Base-by-base conservation (phyloP, 2,329 filamentous ascomycete genomes). In the Ploettnerulaceae sp. region DNA sequence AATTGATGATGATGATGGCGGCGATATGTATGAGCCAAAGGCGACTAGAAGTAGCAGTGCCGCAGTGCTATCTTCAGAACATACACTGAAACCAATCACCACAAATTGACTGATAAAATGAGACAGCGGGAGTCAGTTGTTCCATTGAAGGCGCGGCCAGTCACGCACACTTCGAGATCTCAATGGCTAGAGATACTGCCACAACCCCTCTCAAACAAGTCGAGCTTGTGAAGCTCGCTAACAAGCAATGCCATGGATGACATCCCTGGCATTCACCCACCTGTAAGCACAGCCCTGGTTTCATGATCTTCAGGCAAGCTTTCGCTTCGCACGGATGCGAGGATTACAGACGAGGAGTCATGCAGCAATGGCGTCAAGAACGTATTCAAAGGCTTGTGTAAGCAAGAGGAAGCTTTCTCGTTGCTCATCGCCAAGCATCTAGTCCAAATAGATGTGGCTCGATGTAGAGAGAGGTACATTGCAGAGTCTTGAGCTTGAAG, bases 321-420 rank as follows among this genome's bases (percentile, higher is more conserved):
- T 48, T 56, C 50, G 52, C 50, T 49, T 52, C 38, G 48, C 52
- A 56, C 51, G 50, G 47, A 18, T 45, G 31, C 31, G 47, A 33
- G 26, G 40, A 55, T 54, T 49, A n/a, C 31, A 17, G 46, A 22
- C 40, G 31, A 35, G 14, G 28, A 18, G 12, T 20, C 2, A 34
- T 52, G 51, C 49, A 37, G 49, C 36, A 48, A 14, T 33, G 32
- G 14, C 14, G 5, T 43, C 31, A 18, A n/a, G 25, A 26, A 35
- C 26, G 1, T 4, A 22, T 14, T 15, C 14, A 31, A 32, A 35
- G 9, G 4, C 14, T 1, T 15, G 8, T 18, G 15, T n/a, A 29
- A 17, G 11, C 15, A 7, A 12, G 14, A 39, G 29, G 15, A 29
- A 29, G 14, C 24, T 11, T 28, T 39, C 7, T 20, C 24, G 9